Evolutionary conservation across 2,329 filamentous ascomycete genomes (phyloP).

Genomic region (Lanzia echinophila): DNA sequence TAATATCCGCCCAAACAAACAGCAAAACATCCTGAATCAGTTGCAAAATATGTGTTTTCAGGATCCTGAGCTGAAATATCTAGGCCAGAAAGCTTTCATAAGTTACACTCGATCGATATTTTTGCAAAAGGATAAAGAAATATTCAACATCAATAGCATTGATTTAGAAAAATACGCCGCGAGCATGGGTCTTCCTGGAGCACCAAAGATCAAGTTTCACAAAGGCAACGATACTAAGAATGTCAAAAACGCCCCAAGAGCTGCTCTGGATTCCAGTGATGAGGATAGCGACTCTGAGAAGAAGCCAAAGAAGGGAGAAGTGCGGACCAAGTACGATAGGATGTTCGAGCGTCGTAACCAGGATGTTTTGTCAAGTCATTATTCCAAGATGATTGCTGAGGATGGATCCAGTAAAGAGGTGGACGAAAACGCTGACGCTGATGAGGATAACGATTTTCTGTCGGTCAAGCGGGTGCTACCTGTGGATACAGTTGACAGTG

Average conservation of each 20-base stretch:
- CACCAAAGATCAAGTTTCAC: slow-evolving; percentile 87
- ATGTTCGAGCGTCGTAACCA: slow-evolving; percentile 98
- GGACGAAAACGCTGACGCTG: slow-evolving; percentile 44
- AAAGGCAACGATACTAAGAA: slow-evolving; percentile 84
- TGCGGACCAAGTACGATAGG: slow-evolving; percentile 90
- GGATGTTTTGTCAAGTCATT: slow-evolving; percentile 90
- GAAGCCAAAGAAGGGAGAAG: slow-evolving; percentile 59
- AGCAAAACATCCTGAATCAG: slow-evolving; percentile 75
- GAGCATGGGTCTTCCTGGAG: slow-evolving; percentile 81
- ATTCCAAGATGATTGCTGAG: slow-evolving; percentile 73
- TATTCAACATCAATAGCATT: slow-evolving; percentile 78
- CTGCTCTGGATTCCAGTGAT: slow-evolving; percentile 52
- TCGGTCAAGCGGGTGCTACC: slow-evolving; percentile 82
- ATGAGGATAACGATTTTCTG: slow-evolving; percentile 77
- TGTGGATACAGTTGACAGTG: slow-evolving; percentile 47
- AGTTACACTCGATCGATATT: slow-evolving; percentile 82
- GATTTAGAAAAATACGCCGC: slow-evolving; percentile 80
- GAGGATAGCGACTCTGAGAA: slow-evolving; percentile 51
- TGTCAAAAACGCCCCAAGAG: slow-evolving; percentile 77
- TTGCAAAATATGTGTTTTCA: slow-evolving; percentile 95
- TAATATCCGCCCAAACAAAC: slow-evolving; percentile 83
- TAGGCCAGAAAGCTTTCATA: slow-evolving; percentile 93
- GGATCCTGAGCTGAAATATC: slow-evolving; percentile 85
- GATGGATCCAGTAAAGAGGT: slow-evolving; percentile 41
- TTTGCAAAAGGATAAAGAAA: slow-evolving; percentile 83